Evolutionary conservation across 768 basidiomycete species (phyloP), one percentile per base, ranked within the genome.

Genomic region (Phylloporus arenicola): DNA sequence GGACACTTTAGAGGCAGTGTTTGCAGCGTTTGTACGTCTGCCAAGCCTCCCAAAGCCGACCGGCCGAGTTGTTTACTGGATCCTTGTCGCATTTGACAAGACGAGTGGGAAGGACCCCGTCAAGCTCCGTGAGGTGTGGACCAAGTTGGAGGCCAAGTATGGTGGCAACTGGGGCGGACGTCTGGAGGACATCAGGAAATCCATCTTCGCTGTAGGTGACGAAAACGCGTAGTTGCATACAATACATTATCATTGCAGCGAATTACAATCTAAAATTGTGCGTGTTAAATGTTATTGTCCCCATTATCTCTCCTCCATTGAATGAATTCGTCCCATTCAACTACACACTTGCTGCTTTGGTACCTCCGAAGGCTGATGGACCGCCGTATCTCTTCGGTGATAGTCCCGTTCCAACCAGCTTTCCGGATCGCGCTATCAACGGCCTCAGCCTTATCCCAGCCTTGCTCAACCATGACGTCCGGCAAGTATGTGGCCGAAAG

Each of bases 401-500:
- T 88, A 44, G 68, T 68, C 1, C 89, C 91, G 50, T 67, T 79
- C 86, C 87, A 98, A 3, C 93, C 96, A 4, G 94, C 90, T 70
- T 99, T 99, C 55, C 82, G 80, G 56, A 98, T 92, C 25, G 93
- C 92, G 59, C 85, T 92, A 58, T 94, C 85, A 34, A 99, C 71
- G 7, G 95, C 86, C 67, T 96, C 88, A 51, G 86, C 72, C 77
- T 87, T 88, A 54, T 84, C 81, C 96, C 96, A 99, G 7, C 91
- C 93, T 68, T 98, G 95, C 33, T 92, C 90, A 0, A 85, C 80
- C 38, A 90, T 86, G 52, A 99, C 88, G 48, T 97, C 85, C 5
- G 96, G 96, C 11, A 99, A 78, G 70, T 94, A 99, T 0, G 91
- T 93, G 8, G 94, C 93, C 11, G 83, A 79, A 59, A 94, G 83